Evolutionary conservation across 345 rosid species (phyloP), one percentile per base, ranked within the genome.

Genomic region (Pseudoturritis turrita): DNA sequence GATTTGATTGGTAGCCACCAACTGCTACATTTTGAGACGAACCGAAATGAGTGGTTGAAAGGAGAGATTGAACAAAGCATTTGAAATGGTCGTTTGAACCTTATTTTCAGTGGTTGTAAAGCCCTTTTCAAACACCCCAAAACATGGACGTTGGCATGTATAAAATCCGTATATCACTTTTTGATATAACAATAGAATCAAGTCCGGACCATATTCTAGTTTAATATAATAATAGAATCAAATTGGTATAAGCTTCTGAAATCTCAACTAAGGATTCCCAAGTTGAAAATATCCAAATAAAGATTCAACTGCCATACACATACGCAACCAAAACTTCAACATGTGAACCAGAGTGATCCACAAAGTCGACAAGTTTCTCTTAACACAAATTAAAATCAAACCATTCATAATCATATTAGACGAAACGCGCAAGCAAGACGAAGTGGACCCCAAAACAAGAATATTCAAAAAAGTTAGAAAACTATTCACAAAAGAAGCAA

Each of bases 321-420:
- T 28, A 74, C 60, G 49, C 71, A 52, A 25, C 11, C 11, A 33
- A 51, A 75, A 45, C 57, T 25, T 61, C 43, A 68, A 53, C 58
- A 61, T 61, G 79, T 75, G 79, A 75, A 53, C 36, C 57, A 68
- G 57, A 67, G 25, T 67, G 56, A 41, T 74, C 31, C 58, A 73
- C 71, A 25, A n/a, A 56, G 23, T 54, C 18, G 58, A 29, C 46
- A 52, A 41, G 62, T 74, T 74, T 50, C 47, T 65, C 51, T 59
- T n/a, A n/a, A n/a, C 56, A 67, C 66, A 21, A 51, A 7, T 40
- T 15, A 31, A 43, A 4, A 40, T 50, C 29, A 58, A 31, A 56
- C 51, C 66, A 31, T 29, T 17, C 6, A 29, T 43, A 55, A 6
- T 39, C 3, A 22, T 65, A 25, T 25, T 7, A 31, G 37, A 72